Evolutionary conservation across 345 rosid species (phyloP).

Genomic region (Ceriops decandra): DNA sequence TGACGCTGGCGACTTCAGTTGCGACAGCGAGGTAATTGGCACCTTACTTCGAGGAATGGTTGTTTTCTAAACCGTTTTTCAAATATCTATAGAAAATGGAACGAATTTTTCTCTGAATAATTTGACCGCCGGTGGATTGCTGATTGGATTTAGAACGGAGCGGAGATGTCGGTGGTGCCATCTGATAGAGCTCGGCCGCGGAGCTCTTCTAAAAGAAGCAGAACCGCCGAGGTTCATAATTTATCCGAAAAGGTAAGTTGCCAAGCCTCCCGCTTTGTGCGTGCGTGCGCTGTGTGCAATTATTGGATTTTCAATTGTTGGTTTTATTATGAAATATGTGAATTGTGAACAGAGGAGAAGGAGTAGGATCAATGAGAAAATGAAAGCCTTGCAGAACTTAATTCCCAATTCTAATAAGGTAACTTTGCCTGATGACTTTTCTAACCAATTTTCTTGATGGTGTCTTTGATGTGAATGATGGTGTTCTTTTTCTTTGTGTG

Average conservation of each 20-base stretch:
- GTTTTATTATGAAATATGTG: background rate
- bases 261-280: background rate
- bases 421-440: background rate
- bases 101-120: too few relatives aligned
- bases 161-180: conserved; percentile 34
- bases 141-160: conserved; percentile 27
- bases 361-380: conserved; percentile 94
- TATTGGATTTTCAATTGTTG: conserved; percentile 12
- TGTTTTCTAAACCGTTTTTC: background rate
- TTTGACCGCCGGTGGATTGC: too few relatives aligned
- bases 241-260: conserved; percentile 81
- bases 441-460: background rate
- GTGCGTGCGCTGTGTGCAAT: background rate
- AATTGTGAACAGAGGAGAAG: conserved; percentile 68
- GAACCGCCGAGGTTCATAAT: conserved; percentile 98
- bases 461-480: background rate
- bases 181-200: conserved; percentile 29
- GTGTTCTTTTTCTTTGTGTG: background rate
- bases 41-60: background rate
- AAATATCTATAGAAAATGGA: too few relatives aligned
- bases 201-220: conserved; percentile 72
- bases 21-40: conserved; percentile 45
- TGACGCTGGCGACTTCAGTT: conserved; percentile 35
- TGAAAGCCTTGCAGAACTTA: conserved; percentile 91
- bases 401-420: conserved; percentile 98